Evolutionary conservation across 495 filamentous ascomycete species (phyloP).

Genomic region (Aspergillus hancockii): DNA sequence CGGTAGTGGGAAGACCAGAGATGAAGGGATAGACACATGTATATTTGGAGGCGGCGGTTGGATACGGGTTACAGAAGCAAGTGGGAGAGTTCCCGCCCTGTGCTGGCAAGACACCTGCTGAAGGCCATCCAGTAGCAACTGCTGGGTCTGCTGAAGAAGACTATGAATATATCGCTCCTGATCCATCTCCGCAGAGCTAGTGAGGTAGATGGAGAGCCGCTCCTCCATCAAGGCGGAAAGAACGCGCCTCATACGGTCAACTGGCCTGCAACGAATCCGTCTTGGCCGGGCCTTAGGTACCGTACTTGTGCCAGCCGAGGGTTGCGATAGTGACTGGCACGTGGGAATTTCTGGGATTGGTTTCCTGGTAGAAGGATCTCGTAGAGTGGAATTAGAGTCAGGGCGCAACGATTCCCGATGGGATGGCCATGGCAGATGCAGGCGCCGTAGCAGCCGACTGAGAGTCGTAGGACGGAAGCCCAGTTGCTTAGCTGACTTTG

Average conservation of each 20-base stretch:
- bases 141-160: background rate
- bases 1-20: background rate
- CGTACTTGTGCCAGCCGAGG: no score
- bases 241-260: slow-evolving; percentile 9
- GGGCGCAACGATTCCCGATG: no score
- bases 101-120: background rate
- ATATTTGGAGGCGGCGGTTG: no score
- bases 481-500: no score
- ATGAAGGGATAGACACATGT: background rate
- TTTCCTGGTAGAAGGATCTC: no score
- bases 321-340: no score
- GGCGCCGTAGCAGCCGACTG: no score
- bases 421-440: no score
- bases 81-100: background rate
- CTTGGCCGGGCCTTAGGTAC: no score
- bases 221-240: slow-evolving; percentile 11
- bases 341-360: no score
- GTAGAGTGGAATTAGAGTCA: no score
- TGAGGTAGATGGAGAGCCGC: slow-evolving; percentile 4
- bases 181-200: background rate
- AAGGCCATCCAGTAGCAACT: slow-evolving; percentile 3
- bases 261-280: background rate
- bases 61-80: background rate
- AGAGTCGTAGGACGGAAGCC: no score
- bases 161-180: background rate